Evolutionary conservation across 2,329 filamentous ascomycete species (phyloP).

Genomic region (Fusarium burgessii): DNA sequence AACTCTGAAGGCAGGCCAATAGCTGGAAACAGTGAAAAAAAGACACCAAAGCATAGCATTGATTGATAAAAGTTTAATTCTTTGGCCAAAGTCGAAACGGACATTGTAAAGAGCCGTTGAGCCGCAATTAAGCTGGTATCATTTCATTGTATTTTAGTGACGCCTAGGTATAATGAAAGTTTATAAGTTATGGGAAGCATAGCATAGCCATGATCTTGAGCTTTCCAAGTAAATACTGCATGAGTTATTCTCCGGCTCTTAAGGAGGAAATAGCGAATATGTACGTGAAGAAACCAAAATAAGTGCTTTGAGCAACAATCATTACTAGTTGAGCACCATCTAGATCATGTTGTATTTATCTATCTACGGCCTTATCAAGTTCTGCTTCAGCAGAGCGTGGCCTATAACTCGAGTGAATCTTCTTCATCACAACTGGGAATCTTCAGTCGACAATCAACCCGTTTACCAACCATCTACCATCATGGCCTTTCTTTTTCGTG

Average conservation of each 20-base stretch:
- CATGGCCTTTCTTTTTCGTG: slow-evolving; percentile 37
- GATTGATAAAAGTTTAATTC: background rate
- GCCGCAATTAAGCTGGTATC: background rate
- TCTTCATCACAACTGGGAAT: slow-evolving; percentile 46
- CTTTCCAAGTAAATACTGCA: background rate
- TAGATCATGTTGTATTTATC: slow-evolving; percentile 27
- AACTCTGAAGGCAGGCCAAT: background rate
- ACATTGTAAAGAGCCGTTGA: background rate
- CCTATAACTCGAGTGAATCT: slow-evolving; percentile 44
- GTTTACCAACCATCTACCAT: slow-evolving; percentile 37
- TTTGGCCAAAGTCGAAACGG: background rate
- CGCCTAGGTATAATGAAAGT: background rate
- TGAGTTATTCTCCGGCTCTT: background rate
- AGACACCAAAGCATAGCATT: background rate
- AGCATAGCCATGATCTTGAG: background rate
- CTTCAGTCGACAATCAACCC: slow-evolving; percentile 47
- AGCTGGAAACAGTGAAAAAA: background rate
- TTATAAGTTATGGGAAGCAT: background rate
- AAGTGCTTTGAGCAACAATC: background rate
- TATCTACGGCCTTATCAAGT: slow-evolving; percentile 38
- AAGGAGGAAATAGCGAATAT: background rate
- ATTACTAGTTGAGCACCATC: slow-evolving; percentile 2
- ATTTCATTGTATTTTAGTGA: background rate
- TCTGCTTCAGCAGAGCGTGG: slow-evolving; percentile 31
- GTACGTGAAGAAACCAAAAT: background rate